Evolutionary conservation across 306 rosid species (phyloP), one percentile per base, ranked within the genome.

Genomic region (Inga oerstediana): DNA sequence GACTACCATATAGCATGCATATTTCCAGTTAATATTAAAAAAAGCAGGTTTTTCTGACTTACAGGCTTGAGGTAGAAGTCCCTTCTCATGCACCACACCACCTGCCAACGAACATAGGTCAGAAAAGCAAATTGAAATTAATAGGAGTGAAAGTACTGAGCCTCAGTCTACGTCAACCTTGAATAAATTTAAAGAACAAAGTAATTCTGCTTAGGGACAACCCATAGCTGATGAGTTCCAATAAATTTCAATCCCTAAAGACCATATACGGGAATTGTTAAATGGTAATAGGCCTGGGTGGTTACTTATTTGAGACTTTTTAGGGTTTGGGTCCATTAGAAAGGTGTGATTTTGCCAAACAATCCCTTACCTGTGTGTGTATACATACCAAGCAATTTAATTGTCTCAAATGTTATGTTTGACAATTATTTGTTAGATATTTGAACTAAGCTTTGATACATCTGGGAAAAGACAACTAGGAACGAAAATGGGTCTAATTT

Each of bases 21-120:
- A 81, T 48, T 39, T 68, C 68, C 61, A 12, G 76, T 41, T 61
- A 32, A 75, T 75, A 76, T 75, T 10, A 27, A 27, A 27, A 27
- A 27, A 27, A 27, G 30, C 30, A 27, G 30, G 1, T 27, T 27
- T 27, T 27, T 27, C 30, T 27, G 30, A 0, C 30, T 27, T 27
- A 27, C 30, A 27, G 30, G 30, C 30, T 27, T 27, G 30, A 27
- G 30, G 30, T 27, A 27, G 30, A 27, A 27, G 30, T 27, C 30
- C 30, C 30, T 27, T 27, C 30, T 27, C 30, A 27, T 27, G 30
- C 30, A 27, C 30, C 30, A 27, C 30, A 27, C 30, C 30, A 27
- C 30, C 30, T 27, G 30, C 30, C 30, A 27, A 27, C 30, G 30
- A 27, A 27, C 30, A 27, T 27, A 27, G 30, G 30, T 27, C 30